Evolutionary conservation across 768 basidiomycete species (phyloP).

Genomic region (Holtermanniella nyarrowii): DNA sequence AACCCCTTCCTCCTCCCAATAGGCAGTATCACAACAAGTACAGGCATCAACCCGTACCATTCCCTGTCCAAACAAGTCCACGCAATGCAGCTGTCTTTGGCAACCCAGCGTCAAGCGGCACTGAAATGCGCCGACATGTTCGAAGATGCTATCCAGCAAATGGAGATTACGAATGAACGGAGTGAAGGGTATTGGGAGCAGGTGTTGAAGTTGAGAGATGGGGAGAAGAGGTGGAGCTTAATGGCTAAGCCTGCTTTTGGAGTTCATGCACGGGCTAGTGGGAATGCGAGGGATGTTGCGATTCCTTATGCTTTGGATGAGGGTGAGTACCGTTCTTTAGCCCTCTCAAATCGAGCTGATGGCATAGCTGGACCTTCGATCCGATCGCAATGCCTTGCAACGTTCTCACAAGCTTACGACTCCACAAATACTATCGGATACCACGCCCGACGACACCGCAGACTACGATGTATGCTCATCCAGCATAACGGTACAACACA

Average conservation of each 20-base stretch:
- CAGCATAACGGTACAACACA: too few species aligned
- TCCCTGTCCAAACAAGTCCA: constrained; percentile 6
- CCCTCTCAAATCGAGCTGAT: too few species aligned
- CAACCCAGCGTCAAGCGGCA: constrained; percentile 27
- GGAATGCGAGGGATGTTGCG: constrained; percentile 29
- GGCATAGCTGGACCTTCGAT: constrained; percentile 9
- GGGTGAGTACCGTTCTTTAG: constrained; percentile 12
- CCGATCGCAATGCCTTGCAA: constrained; percentile 22
- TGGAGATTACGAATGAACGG: constrained; percentile 20
- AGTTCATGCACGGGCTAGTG: constrained; percentile 12
- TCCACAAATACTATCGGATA: constrained; percentile 23
- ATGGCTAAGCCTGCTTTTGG: constrained; percentile 33
- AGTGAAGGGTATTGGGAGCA: constrained; percentile 30
- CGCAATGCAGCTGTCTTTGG: constrained; percentile 21
- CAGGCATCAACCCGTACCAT: constrained; percentile 4
- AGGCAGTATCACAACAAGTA: constrained; percentile 21
- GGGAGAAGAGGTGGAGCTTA: constrained; percentile 26
- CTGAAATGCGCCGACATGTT: constrained; percentile 29
- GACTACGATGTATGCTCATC: constrained; percentile 13
- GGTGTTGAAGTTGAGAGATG: constrained; percentile 13
- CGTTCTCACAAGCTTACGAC: constrained; percentile 28
- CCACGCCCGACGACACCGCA: constrained; percentile 15
- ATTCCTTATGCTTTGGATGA: constrained; percentile 35
- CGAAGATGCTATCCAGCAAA: constrained; percentile 26
- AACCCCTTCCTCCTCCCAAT: constrained; percentile 25